Conservation (phyloP, 1,284 basidiomycete species). For the Melampsora medusae region DNA sequence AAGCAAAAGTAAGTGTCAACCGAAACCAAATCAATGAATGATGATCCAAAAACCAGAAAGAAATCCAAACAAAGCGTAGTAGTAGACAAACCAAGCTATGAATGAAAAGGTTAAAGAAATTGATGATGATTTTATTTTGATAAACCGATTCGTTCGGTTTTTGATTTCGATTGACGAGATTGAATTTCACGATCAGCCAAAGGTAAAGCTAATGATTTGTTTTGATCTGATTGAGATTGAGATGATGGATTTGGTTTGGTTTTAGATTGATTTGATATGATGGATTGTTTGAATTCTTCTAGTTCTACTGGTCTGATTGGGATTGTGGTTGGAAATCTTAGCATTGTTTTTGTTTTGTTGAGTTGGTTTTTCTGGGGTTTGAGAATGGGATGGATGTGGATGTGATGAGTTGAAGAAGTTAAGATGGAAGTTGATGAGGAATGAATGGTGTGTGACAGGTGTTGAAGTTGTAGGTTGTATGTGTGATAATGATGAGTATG, state of each 20-base stretch:
- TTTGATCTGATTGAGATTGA: background rate
- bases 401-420: background rate
- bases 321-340: slow-evolving; percentile 20
- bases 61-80: too few species aligned
- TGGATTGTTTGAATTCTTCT: slow-evolving; percentile 28
- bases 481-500: too few species aligned
- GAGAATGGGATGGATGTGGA: background rate
- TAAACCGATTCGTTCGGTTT: slow-evolving; percentile 32
- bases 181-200: background rate
- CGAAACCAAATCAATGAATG: too few species aligned
- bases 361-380: background rate
- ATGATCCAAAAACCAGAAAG: too few species aligned
- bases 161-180: slow-evolving; percentile 1
- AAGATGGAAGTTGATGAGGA: background rate
- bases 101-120: too few species aligned
- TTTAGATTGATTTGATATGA: slow-evolving; percentile 15
- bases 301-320: slow-evolving; percentile 31
- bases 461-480: too few species aligned
- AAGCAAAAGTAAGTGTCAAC: too few species aligned
- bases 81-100: too few species aligned
- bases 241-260: background rate
- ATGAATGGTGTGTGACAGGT: too few species aligned
- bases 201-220: background rate
- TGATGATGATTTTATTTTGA: too few species aligned
- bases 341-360: background rate